Evolutionary conservation across 2,329 filamentous ascomycete genomes (phyloP), one percentile per base, ranked within the genome.

Genomic region (Albophoma yamanashiensis): DNA sequence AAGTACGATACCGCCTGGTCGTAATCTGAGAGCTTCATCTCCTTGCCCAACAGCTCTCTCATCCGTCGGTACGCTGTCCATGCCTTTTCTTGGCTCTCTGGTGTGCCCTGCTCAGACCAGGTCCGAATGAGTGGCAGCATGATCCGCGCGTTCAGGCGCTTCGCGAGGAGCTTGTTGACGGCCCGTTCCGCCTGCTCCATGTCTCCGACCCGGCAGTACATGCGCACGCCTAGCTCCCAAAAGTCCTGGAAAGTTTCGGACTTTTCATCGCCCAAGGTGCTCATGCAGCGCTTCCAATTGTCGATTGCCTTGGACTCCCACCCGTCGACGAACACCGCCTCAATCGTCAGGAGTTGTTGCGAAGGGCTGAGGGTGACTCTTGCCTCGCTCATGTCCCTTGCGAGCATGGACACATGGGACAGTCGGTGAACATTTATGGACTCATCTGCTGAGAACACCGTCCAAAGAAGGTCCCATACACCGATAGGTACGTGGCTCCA

Each of bases 1-100:
- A 96, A 90, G 53, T 82, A 83, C 25, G 87, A 81, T 55, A 88
- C 86, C 42, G 92, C 81, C 62, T 82, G 77, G 70, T 96, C 91
- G 66, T 92, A 95, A 68, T 95, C 89, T 22, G 84, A 76, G 67
- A 92, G 85, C 3, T 78, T 82, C 75, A 92, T 87, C 0, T 79
- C 73, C 31, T 78, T 69, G 1, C 82, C 84, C 2, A 91, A 77
- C 7, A 82, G 78, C 34, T 78, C 75, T 62, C 86, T 85, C 65
- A 95, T 77, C 58, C 80, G 79, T 43, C 84, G 74, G 70, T 93
- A 94, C 1, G 83, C 71, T 31, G 79, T 74, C 84, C 88, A 93
- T 0, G 89, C 89, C 63, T 79, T 78, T 22, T 81, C 73, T 36
- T 78, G 78, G 6, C 68, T 67, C 31, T 75, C 81, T 61, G 69